Conservation (phyloP, 371 early-diverging fungal species). For the Mortierella sp. region DNA sequence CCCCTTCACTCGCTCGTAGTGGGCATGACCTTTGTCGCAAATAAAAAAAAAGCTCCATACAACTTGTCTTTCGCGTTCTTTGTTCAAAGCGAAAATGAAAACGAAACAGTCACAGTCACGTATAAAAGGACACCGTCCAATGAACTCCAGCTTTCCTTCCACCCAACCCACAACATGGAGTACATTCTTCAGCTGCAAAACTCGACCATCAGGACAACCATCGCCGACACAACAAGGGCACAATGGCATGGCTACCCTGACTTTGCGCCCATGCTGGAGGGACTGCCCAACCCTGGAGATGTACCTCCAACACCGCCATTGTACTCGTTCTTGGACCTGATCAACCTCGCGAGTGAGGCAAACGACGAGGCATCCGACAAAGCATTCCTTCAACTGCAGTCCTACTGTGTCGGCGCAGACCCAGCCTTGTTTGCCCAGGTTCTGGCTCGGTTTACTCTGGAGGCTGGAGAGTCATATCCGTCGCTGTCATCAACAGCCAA, state of each 20-base stretch:
- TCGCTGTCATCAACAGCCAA: constrained; percentile 3
- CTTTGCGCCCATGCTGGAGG: constrained; percentile 30
- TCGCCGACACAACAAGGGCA: constrained; percentile 30
- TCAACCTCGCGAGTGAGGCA: constrained; percentile 28
- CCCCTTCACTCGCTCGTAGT: constrained; percentile 29
- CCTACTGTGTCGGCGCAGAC: constrained; percentile 36
- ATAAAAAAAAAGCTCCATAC: neutral
- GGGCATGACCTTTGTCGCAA: neutral
- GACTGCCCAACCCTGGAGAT: constrained; percentile 18
- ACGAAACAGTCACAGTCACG: neutral
- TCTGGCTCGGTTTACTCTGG: constrained; percentile 30
- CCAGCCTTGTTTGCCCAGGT: constrained; percentile 29
- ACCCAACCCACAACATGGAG: constrained; percentile 20
- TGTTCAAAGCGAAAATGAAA: neutral
- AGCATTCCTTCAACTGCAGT: constrained; percentile 31
- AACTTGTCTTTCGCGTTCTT: neutral
- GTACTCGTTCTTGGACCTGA: constrained; percentile 24
- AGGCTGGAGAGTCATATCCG: constrained; percentile 40
- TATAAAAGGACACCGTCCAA: neutral
- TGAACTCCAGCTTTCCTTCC: too few relatives aligned
- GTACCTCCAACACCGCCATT: constrained; percentile 5
- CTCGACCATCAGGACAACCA: constrained; percentile 29
- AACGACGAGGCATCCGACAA: constrained; percentile 35
- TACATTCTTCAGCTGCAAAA: constrained; percentile 24
- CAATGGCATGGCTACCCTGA: constrained; percentile 52